Conservation (phyloP, 2,329 filamentous ascomycete genomes). For the Dendryphion nanum region DNA sequence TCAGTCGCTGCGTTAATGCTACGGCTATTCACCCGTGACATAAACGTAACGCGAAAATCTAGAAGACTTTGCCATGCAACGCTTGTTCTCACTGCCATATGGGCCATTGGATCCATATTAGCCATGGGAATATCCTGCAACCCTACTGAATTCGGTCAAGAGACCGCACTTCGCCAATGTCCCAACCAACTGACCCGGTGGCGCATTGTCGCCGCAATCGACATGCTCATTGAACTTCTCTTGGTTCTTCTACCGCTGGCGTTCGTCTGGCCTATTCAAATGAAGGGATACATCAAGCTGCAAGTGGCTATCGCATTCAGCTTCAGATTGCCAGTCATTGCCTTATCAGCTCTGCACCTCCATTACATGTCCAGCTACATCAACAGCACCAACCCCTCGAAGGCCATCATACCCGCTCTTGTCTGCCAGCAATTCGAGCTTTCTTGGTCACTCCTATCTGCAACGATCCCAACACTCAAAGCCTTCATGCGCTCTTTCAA, state of each 20-base stretch:
- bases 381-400: background rate
- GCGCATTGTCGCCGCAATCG: constrained; percentile 18
- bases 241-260: constrained; percentile 17
- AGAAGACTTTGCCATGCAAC: constrained; percentile 10
- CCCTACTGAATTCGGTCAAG: constrained; percentile 3
- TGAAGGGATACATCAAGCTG: constrained; percentile 22
- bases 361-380: too few relatives aligned
- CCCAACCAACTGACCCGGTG: constrained; percentile 6
- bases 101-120: constrained; percentile 29
- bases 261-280: constrained; percentile 24
- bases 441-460: constrained; percentile 22
- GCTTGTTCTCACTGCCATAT: constrained; percentile 13
- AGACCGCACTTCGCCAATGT: too few relatives aligned
- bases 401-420: constrained; percentile 11
- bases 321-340: constrained; percentile 15
- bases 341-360: constrained; percentile 9
- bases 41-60: constrained; percentile 9
- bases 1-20: constrained; percentile 30
- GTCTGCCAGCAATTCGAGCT: constrained; percentile 26
- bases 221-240: constrained; percentile 20
- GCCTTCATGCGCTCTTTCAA: constrained; percentile 19
- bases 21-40: constrained; percentile 26
- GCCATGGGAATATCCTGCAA: constrained; percentile 7
- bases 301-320: constrained; percentile 24
- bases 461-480: constrained; percentile 25